Percentiles rank a stretch among this genome's conserved stretches.
Evolutionary conservation across 2,329 filamentous ascomycete genomes (phyloP).

Genomic region (Exserohilum turcica): DNA sequence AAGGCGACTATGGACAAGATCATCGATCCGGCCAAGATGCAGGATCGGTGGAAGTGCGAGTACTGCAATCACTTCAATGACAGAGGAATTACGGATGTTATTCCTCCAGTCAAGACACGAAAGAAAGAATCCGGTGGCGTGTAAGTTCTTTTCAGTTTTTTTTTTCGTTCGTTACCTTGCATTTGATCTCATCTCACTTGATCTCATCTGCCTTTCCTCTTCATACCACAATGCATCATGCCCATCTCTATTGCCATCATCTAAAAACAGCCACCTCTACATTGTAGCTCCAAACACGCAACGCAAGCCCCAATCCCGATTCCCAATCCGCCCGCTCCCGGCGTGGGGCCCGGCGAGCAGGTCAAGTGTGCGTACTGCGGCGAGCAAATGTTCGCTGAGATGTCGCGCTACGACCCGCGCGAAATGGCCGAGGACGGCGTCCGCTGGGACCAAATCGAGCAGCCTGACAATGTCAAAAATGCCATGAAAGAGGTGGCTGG

Average conservation of each 20-base stretch:
- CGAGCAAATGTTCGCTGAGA: neutral
- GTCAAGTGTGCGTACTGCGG: neutral
- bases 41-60: slow-evolving; percentile 12
- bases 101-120: too few relatives aligned
- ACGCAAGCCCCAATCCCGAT: neutral
- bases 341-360: neutral
- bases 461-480: neutral
- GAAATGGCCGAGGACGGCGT: slow-evolving; percentile 1
- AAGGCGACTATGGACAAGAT: slow-evolving; percentile 1
- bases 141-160: neutral
- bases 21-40: neutral
- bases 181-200: too few relatives aligned
- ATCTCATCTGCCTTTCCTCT: too few relatives aligned
- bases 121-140: neutral
- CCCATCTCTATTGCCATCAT: too few relatives aligned
- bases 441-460: neutral
- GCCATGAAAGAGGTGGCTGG: neutral
- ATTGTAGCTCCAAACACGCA: neutral
- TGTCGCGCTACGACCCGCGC: neutral
- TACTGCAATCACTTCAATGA: slow-evolving; percentile 10
- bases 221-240: too few relatives aligned
- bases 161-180: too few relatives aligned
- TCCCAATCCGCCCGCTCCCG: neutral
- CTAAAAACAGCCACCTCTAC: neutral
- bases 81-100: neutral